Evolutionary conservation across 495 filamentous ascomycete genomes (phyloP), one percentile per base, ranked within the genome.

Genomic region (Aspergillus asperescens): DNA sequence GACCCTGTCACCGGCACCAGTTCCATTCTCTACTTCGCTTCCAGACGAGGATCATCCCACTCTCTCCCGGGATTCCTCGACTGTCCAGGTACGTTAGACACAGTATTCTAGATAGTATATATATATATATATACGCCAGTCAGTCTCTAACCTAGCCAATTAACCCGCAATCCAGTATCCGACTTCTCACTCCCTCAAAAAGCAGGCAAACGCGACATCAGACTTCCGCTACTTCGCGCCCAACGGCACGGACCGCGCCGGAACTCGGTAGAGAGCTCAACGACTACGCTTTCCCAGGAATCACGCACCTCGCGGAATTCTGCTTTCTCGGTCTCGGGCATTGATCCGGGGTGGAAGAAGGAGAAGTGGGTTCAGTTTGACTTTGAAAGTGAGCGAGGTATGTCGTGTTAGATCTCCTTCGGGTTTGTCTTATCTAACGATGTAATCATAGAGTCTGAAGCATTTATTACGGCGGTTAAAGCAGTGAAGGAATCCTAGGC

Each of bases 1-100:
- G 53, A 55, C 18, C 46, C 18, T 16, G 15, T 37, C 38, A 39
- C 39, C 10, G 31, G 48, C 7, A 15, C 35, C 1, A 22, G 12
- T 0, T 55, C 53, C 4, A 48, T 55, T 5, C 32, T 50, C 8
- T 55, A 55, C 23, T 55, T 55, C 25, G 46, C 46, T 2, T 50
- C 53, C 0, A 22, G 23, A 15, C 25, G 38, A 12, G 48, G 23
- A 15, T 15, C 37, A 15, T 43, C 48, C 12, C 18, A 34, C 10
- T 8, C 16, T 23, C 39, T 23, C 8, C 29, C 25, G 12, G 44
- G 15, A 15, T 49, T 50, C 16, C 10, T 38, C 2, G 53, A 50
- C 12, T 24, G 15, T 23, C 53, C 23, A 38, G 39, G 39, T 55
- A 16, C 13, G 48, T 23, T 32, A 7, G n/a, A 28, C 18, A 25